A percentile compares a stretch with the other conserved stretches of the same genome.
phyloP scores from a whole-genome alignment of 78 protist species.

The Thecamonas trahens region DNA sequence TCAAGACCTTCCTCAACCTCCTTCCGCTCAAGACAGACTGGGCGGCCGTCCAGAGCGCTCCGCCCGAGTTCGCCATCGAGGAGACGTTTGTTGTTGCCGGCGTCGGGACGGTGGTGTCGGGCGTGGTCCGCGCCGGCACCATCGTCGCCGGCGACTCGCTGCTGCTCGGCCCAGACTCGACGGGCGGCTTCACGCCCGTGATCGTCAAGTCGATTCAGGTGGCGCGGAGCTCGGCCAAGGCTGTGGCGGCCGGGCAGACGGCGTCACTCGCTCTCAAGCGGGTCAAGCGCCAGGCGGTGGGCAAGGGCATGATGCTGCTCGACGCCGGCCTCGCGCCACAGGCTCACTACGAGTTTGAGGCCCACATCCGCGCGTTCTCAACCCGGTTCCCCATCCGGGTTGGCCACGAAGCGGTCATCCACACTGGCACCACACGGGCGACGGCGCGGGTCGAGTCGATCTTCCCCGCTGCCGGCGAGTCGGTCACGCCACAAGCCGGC shows the following conservation, averaged over 20 bases:
- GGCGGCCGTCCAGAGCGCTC: constrained; percentile 19
- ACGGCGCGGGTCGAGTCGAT: too few species aligned
- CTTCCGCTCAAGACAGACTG: constrained; percentile 57
- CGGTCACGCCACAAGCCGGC: too few species aligned
- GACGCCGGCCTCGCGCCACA: constrained; percentile 5
- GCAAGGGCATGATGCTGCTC: constrained; percentile 84
- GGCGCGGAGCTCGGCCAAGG: constrained; percentile 5
- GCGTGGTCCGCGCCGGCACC: constrained; percentile 63
- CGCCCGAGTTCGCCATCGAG: constrained; percentile 54
- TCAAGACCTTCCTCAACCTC: constrained; percentile 68
- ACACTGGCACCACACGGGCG: constrained; percentile 79
- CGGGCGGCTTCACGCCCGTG: constrained; percentile 60
- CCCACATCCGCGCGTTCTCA: too few species aligned
- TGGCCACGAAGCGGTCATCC: constrained; percentile 19
- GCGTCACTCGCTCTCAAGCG: constrained; percentile 76
- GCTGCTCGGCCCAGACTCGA: constrained; percentile 76
- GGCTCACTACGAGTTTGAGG: too few species aligned
- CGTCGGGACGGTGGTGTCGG: constrained; percentile 85
- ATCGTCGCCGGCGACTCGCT: constrained; percentile 46
- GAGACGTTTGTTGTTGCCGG: constrained; percentile 57
- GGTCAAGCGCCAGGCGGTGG: constrained; percentile 43
- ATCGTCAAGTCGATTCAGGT: constrained; percentile 49
- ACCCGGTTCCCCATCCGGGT: too few species aligned
- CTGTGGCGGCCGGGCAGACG: constrained; percentile 71
- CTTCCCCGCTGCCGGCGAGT: too few species aligned